Evolutionary conservation across 169 alveolate species (phyloP), one percentile per base, ranked within the genome.

Genomic region (Plasmodium knowlesi): DNA sequence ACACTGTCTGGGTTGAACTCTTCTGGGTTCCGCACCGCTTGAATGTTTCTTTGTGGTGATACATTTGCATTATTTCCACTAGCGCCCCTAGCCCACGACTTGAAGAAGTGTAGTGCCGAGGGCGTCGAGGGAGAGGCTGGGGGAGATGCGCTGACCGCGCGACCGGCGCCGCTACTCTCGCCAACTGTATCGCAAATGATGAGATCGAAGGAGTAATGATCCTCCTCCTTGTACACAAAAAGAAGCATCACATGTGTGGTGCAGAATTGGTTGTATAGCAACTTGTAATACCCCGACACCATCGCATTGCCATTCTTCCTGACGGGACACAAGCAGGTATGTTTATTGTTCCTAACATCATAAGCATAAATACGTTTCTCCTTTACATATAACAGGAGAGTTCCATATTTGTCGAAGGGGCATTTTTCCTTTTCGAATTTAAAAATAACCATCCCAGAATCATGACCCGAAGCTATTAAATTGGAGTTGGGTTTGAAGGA

Each of bases 391-490:
- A 97, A 96, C 6, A 97, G 92, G 54, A 94, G 85, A 19, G 86
- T 95, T 53, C 94, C 96, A 32, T 89, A 82, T 57, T 93, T 93
- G 43, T 95, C 95, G 43, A 96, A 93, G 46, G 98, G 98, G 53
- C 96, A 86, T 92, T 98, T 94, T 54, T 97, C 98, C 74, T 95
- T 96, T 93, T 98, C 98, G 46, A 97, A 94, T 92, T 97, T 98
- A 92, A 98, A 97, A 19, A 97, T 96, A 12, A 97, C 96, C 96
- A 98, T 96, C 43, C 99, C 99, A 41, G 98, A 95, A 88, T 98
- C 99, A 83, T 97, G 98, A 3, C 99, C 99, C 0, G 99, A 98
- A 14, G 99, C 99, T 78, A 98, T 97, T 53, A 98, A 95, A 74
- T 98, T 97, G 41, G 97, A 96, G 67, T 97, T 93, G 9, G 98